Evolutionary conservation across 352 stramenopile species (phyloP).

Genomic region (Phytopythium aichiense): DNA sequence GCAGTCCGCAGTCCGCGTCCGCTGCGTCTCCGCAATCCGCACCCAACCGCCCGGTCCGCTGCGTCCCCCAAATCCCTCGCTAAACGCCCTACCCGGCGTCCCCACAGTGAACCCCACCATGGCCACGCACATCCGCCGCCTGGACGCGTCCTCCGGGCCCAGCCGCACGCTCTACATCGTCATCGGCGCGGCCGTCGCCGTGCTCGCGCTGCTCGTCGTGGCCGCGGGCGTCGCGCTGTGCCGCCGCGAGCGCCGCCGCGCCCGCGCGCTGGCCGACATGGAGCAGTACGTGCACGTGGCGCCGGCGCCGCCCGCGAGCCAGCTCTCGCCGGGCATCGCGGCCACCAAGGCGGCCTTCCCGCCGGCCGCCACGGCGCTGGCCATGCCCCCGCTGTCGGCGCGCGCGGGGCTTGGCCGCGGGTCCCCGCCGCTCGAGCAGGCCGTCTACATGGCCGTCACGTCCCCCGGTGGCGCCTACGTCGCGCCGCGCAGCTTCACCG

Average conservation of each 20-base stretch:
- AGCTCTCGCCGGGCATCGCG: conserved; percentile 19
- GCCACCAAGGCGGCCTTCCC: conserved; percentile 14
- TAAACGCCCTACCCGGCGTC: no score
- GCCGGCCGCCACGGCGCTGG: conserved; percentile 3
- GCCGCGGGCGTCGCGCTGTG: conserved; percentile 18
- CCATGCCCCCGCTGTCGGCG: conserved; percentile 4
- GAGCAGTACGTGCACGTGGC: conserved; percentile 30
- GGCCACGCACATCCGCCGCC: no score
- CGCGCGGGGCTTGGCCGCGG: background rate
- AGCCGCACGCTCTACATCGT: conserved; percentile 12
- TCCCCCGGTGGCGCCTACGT: conserved; percentile 7
- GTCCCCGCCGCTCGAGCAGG: conserved; percentile 10
- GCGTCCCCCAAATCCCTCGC: no score
- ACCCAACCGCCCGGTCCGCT: no score
- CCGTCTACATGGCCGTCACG: conserved; percentile 28
- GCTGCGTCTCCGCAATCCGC: no score
- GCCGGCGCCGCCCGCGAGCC: conserved; percentile 17
- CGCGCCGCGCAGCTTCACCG: background rate
- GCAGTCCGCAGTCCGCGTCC: no score
- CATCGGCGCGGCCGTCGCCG: conserved; percentile 21
- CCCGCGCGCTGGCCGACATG: conserved; percentile 19
- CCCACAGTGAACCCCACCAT: no score
- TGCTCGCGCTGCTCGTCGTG: conserved; percentile 24
- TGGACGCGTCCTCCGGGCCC: no score
- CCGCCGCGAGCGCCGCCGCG: conserved; percentile 18